A percentile compares a stretch with the other conserved stretches of the same genome.
Conservation (phyloP, 441 rosid species). For the Syzygium malaccense region DNA sequence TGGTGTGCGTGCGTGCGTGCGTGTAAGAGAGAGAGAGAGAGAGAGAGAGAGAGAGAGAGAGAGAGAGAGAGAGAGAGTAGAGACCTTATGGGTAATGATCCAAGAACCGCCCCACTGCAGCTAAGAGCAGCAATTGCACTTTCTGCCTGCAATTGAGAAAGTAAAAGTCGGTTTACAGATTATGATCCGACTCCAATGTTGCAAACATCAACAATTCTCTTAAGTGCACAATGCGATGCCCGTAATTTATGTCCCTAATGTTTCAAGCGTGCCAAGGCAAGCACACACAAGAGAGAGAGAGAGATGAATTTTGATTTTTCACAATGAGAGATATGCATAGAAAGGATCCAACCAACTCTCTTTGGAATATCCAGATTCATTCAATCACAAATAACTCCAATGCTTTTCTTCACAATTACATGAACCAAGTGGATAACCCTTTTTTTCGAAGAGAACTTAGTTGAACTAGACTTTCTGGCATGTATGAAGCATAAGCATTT, state of each 20-base stretch:
- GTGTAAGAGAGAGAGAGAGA: not conserved
- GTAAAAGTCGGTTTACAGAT: not conserved
- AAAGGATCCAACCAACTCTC: not conserved
- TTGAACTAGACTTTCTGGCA: not conserved
- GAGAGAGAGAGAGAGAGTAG: not conserved
- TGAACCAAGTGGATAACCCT: not conserved
- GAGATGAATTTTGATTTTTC: not conserved
- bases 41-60: not conserved
- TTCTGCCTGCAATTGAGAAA: slow-evolving; percentile 11
- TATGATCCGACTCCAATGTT: not conserved
- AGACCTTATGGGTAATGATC: slow-evolving; percentile 14
- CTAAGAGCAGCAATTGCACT: slow-evolving; percentile 20
- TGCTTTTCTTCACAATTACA: not conserved
- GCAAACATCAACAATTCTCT: not conserved
- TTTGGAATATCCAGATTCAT: not conserved
- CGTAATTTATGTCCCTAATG: not conserved
- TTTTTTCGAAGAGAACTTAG: not conserved
- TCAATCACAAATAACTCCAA: not conserved
- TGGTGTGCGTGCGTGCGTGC: rapidly evolving
- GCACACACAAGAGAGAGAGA: not conserved
- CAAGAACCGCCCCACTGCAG: slow-evolving; percentile 18
- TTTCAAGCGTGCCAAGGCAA: not conserved
- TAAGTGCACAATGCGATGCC: not conserved
- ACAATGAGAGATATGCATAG: not conserved
- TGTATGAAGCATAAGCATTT: not conserved